Percentiles rank a stretch among this genome's conserved stretches.
Evolutionary conservation across 1,139 yeast species (phyloP).

Genomic region (Lodderomyces theae): DNA sequence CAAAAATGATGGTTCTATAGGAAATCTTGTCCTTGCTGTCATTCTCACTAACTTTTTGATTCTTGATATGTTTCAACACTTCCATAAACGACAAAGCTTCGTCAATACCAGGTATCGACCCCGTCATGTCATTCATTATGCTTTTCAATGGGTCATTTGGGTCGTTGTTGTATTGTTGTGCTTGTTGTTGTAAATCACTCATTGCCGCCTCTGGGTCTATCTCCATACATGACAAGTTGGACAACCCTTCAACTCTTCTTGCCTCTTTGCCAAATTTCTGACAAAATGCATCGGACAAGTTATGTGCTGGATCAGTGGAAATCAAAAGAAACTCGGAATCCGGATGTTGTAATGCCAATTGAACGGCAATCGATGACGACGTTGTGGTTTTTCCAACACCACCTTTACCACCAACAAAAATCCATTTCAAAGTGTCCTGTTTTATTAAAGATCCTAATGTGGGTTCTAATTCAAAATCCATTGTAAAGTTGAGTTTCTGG

Average conservation of each 20-base stretch:
- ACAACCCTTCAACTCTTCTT: constrained; percentile 82
- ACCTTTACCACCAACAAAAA: constrained; percentile 98
- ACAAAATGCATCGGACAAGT: constrained; percentile 94
- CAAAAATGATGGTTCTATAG: constrained; percentile 89
- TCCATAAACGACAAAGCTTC: constrained; percentile 98
- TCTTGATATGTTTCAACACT: constrained; percentile 92
- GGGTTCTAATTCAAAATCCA: constrained; percentile 60
- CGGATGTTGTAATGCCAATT: constrained; percentile 78
- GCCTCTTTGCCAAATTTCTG: constrained; percentile 98
- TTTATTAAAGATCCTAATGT: constrained; percentile 61
- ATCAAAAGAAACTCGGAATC: constrained; percentile 79
- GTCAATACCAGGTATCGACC: constrained; percentile 95
- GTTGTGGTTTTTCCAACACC: constrained; percentile 99
- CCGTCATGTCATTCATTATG: constrained; percentile 88
- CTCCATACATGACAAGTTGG: constrained; percentile 93
- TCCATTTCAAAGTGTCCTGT: constrained; percentile 84
- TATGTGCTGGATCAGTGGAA: constrained; percentile 98
- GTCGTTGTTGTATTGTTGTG: constrained; percentile 53
- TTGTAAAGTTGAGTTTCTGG: constrained; percentile 12
- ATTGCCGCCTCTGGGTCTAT: constrained; percentile 94
- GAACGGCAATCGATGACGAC: constrained; percentile 92
- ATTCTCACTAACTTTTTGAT: constrained; percentile 45
- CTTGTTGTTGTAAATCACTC: constrained; percentile 77
- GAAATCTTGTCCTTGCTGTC: constrained; percentile 26
- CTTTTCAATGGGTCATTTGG: constrained; percentile 60